These are phyloP conservation scores for Camellia lanceoleosa DNA, from an alignment of 148 eudicot genomes.

Conservation along the genomic window DNA sequence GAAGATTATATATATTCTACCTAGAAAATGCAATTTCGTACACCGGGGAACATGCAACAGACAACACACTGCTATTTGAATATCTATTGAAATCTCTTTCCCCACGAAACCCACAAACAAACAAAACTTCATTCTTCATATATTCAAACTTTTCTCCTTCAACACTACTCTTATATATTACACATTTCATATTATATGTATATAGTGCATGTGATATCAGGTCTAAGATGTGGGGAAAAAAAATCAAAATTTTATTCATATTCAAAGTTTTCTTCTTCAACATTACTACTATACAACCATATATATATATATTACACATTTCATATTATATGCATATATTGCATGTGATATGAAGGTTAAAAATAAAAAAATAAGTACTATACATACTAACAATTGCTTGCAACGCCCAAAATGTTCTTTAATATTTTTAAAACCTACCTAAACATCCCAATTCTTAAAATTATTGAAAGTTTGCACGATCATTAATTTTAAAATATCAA, in stretches of 20 bases:
- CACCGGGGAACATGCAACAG: slow-evolving; percentile 3
- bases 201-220: too few relatives aligned
- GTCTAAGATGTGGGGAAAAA: too few relatives aligned
- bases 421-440: too few relatives aligned
- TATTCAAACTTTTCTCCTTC: background rate
- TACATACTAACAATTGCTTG: too few relatives aligned
- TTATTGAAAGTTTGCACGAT: too few relatives aligned
- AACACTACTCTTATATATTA: too few relatives aligned
- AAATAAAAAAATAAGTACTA: background rate
- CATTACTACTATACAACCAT: background rate
- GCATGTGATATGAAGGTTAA: background rate
- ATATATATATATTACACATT: background rate
- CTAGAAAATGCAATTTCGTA: too few relatives aligned
- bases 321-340: background rate
- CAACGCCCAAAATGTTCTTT: too few relatives aligned
- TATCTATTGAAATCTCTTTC: background rate
- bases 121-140: background rate
- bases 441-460: too few relatives aligned
- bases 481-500: too few relatives aligned
- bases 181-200: too few relatives aligned
- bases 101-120: background rate
- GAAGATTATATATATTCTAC: background rate
- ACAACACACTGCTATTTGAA: background rate
- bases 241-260: background rate
- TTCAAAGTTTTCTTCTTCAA: background rate